phyloP scores from a whole-genome alignment of 768 basidiomycete genomes.

The Lactarius quietus region DNA sequence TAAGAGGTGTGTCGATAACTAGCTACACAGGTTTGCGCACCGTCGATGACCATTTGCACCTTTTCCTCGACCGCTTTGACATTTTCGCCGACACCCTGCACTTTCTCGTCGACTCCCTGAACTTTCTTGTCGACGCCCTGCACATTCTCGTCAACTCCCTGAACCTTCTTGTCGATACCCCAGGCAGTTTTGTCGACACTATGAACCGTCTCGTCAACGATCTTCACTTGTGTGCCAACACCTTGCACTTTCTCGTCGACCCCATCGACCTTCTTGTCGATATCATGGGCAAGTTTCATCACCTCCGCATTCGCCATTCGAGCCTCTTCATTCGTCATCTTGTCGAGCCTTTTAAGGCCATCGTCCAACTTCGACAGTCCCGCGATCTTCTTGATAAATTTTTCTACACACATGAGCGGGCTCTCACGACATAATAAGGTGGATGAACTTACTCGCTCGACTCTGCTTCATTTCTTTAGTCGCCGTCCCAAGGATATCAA shows the following conservation, averaged over 20 bases:
- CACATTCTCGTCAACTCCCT: too few relatives aligned
- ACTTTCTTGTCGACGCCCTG: too few relatives aligned
- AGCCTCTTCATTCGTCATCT: not conserved
- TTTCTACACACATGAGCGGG: not conserved
- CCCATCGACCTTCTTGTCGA: not conserved
- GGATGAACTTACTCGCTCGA: not conserved
- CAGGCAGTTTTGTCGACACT: too few relatives aligned
- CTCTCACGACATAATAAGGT: too few relatives aligned
- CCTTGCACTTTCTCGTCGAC: too few relatives aligned
- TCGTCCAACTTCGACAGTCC: not conserved
- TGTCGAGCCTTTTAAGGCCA: not conserved
- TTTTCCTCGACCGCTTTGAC: too few relatives aligned
- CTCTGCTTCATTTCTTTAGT: not conserved
- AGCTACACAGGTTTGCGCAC: not conserved
- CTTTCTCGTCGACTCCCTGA: too few relatives aligned
- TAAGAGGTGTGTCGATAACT: not conserved
- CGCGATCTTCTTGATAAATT: not conserved
- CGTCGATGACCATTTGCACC: not conserved
- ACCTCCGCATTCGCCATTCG: not conserved
- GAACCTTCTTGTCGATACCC: not conserved
- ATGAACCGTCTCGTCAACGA: too few relatives aligned
- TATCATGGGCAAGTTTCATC: not conserved
- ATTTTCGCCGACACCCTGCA: too few relatives aligned
- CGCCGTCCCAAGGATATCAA: not conserved
- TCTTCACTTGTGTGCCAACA: too few relatives aligned